These are phyloP conservation scores for Sclerotinia minor DNA, from an alignment of 2,329 filamentous ascomycete genomes.

Conservation along the genomic window DNA sequence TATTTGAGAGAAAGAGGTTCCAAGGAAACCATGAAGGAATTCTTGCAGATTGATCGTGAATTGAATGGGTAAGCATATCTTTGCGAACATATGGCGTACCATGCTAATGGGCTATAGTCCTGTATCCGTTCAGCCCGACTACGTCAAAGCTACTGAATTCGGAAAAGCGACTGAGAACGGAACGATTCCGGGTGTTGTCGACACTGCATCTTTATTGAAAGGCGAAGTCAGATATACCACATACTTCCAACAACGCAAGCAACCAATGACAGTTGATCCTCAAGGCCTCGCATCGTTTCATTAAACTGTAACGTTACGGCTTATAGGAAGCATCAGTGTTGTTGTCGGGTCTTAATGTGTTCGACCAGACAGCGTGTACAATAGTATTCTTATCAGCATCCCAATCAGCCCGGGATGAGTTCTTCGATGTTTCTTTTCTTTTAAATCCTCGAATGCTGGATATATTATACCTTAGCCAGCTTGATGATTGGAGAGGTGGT, in stretches of 20 bases:
- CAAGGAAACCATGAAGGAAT: conserved; percentile 83
- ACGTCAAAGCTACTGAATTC: conserved; percentile 41
- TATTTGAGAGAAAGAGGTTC: conserved; percentile 82
- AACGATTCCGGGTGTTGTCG: conserved; percentile 45
- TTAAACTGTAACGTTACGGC: conserved; percentile 18
- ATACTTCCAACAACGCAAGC: conserved; percentile 44
- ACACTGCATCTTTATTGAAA: conserved; percentile 46
- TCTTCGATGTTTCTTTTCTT: conserved; percentile 12
- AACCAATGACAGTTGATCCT: conserved; percentile 34
- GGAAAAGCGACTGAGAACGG: conserved; percentile 48
- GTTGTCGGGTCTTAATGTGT: conserved; percentile 11
- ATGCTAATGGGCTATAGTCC: conserved; percentile 42
- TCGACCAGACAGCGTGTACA: conserved; percentile 6
- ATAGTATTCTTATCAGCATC: conserved; percentile 17
- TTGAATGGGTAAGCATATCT: conserved; percentile 70
- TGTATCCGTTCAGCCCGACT: conserved; percentile 45
- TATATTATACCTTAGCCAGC: conserved; percentile 17
- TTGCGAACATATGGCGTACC: background rate
- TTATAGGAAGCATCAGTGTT: background rate
- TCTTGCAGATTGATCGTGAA: conserved; percentile 78
- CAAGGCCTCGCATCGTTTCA: conserved; percentile 39
- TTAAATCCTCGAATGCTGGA: conserved; percentile 12
- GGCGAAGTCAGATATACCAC: conserved; percentile 48
- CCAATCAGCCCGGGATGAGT: background rate
- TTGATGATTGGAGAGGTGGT: conserved; percentile 6